Evolutionary conservation across 768 basidiomycete species (phyloP), one percentile per base, ranked within the genome.

Genomic region (Austroboletus eburneus): DNA sequence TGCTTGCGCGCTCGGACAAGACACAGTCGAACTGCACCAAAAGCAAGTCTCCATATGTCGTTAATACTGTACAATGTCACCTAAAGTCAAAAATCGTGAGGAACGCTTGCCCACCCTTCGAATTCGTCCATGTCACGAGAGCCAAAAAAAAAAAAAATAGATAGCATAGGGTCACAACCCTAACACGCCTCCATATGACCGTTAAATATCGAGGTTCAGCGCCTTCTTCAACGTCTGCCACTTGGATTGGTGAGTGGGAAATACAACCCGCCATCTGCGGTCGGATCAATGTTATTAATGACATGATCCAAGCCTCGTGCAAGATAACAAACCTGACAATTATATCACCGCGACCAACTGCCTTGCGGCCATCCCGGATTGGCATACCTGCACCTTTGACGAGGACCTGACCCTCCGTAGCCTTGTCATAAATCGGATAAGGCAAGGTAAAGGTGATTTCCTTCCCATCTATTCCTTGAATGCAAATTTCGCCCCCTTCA

Each of bases 341-440:
- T 57, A 87, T 67, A 57, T 83, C 80, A 16, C 84, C 83, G 55
- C 77, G 72, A 29, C 80, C 80, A 43, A 77, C 61, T 9, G 77
- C 66, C 55, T 70, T 67, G 9, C 78, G 74, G 24, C 73, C 66
- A n/a, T 76, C 70, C 46, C 77, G 66, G 37, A 81, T 69, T 33
- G 82, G 82, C 85, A 87, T 87, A n/a, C 85, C 85, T 43, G 77
- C 80, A 34, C 79, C 81, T 56, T 69, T 70, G 44, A 83, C 66
- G 33, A 73, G 67, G 35, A 72, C 62, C 48, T 74, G 71, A 14
- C 80, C 81, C 42, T 71, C 74, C 44, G 77, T 65, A 4, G 65
- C 67, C 55, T 72, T 72, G 52, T 77, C 75, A 42, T 68, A 61
- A 53, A 75, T 69, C 34, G 76, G 72, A 51, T 75, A 75, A 46